Base-by-base conservation (phyloP, 2,329 filamentous ascomycete species). In the Sporothrix brasiliensis region DNA sequence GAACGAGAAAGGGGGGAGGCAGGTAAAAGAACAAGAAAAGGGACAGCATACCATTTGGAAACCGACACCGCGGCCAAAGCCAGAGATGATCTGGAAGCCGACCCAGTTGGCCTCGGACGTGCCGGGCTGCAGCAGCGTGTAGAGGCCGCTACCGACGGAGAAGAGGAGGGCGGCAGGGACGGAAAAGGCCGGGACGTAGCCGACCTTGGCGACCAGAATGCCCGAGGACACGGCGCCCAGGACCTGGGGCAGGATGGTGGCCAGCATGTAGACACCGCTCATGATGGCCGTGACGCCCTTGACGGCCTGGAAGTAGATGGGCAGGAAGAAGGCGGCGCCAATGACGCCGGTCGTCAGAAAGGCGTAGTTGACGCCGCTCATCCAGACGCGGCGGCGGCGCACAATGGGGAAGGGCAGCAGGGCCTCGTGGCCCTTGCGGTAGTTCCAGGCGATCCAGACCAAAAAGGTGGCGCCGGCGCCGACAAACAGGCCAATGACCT, bases 381-480 rank as follows among this genome's bases (percentile, higher is more conserved):
- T 67, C 76, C 75, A 77, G 14, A 78, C 72, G 11, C 63, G 61
- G 21, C 69, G 66, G 52, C 72, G 70, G 41, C 70, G 74, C 41
- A 79, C 56, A 4, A 78, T 69, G 10, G 73, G 72, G 24, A 77
- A 60, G 0, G 78, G 77, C 10, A 79, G 72, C 47, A 79, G 71
- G 2, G 75, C 78, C 0, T 74, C 71, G 52, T 76, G 72, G 21
- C 75, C 76, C 10, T 63, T 60, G 53, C 76, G 77, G 71, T 75
- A 76, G 68, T 86, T 81, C 82, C 83, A 85, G 9, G 76, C 58
- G 3, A 79, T 75, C 67, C 84, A 81, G 11, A 83, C 81, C 49
- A 83, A 79, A 4, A 83, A 77, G 0, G 74, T 74, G 0, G 78
- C 71, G 1, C 72, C 79, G 1, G 79, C 72, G 13, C 81, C 81